Evolutionary conservation across 306 rosid genomes (phyloP).

Genomic region (Bauhinia variegata): DNA sequence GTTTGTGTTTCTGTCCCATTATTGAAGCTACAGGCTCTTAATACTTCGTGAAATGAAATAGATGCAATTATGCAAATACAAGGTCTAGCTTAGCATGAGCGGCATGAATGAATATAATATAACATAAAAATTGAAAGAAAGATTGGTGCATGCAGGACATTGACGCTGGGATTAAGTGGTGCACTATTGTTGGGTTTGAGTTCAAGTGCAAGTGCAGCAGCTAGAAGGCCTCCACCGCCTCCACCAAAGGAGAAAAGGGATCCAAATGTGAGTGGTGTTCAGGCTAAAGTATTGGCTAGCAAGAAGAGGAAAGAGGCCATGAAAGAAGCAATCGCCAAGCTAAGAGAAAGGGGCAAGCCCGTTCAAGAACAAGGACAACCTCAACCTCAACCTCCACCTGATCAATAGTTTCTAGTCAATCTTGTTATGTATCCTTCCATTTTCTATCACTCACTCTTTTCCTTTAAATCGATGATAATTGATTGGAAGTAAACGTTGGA

Average conservation of each 20-base stretch:
- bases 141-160: slow-evolving; percentile 49
- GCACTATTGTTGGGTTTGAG: slow-evolving; percentile 41
- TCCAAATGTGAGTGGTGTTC: slow-evolving; percentile 76
- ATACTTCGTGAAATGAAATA: no score
- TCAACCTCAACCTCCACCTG: slow-evolving; percentile 31
- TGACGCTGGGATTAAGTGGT: slow-evolving; percentile 57
- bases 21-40: not conserved
- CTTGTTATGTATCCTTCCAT: no score
- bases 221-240: slow-evolving; percentile 74
- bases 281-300: slow-evolving; percentile 86
- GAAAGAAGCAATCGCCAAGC: slow-evolving; percentile 63
- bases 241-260: slow-evolving; percentile 72
- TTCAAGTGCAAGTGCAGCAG: slow-evolving; percentile 52
- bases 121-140: no score
- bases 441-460: no score
- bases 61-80: no score
- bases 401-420: slow-evolving; percentile 30
- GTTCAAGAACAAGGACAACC: slow-evolving; percentile 12
- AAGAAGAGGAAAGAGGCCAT: slow-evolving; percentile 90
- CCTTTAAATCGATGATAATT: no score
- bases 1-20: slow-evolving; percentile 20
- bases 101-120: no score
- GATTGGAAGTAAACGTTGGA: no score
- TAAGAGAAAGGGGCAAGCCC: slow-evolving; percentile 65
- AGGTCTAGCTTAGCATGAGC: no score